Evolutionary conservation across 2,329 filamentous ascomycete genomes (phyloP).

Genomic region (Lojkania enalia): DNA sequence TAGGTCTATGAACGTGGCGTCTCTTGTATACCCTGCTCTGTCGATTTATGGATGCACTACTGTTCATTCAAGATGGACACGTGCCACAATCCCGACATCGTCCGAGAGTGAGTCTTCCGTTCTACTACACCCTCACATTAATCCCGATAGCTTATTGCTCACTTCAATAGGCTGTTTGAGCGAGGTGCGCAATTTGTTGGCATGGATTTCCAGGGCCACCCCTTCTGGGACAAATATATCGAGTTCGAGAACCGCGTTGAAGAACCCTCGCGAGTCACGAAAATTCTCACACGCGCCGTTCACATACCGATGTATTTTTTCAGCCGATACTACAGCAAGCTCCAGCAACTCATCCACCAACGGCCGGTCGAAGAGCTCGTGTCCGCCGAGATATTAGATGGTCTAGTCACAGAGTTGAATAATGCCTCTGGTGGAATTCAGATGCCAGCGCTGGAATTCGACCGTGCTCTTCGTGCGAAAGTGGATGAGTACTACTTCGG

Average conservation of each 20-base stretch:
- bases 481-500: conserved; percentile 82
- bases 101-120: conserved; percentile 99
- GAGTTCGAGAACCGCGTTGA: conserved; percentile 88
- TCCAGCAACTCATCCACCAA: conserved; percentile 68
- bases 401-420: conserved; percentile 57
- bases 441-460: conserved; percentile 75
- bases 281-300: conserved; percentile 79
- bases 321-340: conserved; percentile 90
- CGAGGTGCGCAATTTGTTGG: conserved; percentile 83
- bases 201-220: conserved; percentile 89
- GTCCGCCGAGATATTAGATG: conserved; percentile 66
- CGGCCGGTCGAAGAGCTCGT: conserved; percentile 75
- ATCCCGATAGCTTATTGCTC: conserved; percentile 9
- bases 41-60: conserved; percentile 97
- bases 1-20: conserved; percentile 95
- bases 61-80: conserved; percentile 98
- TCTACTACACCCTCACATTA: too few species aligned
- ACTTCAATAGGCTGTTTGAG: conserved; percentile 76
- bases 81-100: conserved; percentile 88
- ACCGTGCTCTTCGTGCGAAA: conserved; percentile 78
- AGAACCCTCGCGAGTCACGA: conserved; percentile 67
- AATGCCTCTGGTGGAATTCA: conserved; percentile 46
- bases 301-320: conserved; percentile 96
- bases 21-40: conserved; percentile 87
- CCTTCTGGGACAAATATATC: conserved; percentile 99